Evolutionary conservation across 2,329 filamentous ascomycete genomes (phyloP).

Genomic region (Arthrinium phaeospermum): DNA sequence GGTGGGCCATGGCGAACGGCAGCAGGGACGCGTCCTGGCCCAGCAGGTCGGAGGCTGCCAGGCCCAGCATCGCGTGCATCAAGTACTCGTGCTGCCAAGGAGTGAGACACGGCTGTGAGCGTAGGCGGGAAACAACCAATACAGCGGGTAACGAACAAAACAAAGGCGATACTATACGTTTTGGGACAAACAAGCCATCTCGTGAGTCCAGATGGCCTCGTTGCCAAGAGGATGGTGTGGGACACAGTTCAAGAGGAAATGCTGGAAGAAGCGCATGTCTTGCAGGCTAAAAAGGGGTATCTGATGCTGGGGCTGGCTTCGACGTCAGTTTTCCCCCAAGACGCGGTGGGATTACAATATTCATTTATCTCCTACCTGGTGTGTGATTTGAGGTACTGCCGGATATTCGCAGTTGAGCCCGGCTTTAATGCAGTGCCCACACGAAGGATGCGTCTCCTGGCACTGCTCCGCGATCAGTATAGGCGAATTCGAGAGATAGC

Average conservation of each 20-base stretch:
- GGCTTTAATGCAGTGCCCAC: constrained; percentile 67
- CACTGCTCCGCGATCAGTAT: constrained; percentile 49
- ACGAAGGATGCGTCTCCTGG: constrained; percentile 68
- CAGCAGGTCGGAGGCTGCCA: constrained; percentile 70
- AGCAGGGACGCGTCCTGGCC: constrained; percentile 56
- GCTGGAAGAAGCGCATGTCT: constrained; percentile 73
- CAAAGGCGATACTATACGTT: constrained; percentile 51
- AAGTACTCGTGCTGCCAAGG: constrained; percentile 60
- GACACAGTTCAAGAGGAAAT: constrained; percentile 66
- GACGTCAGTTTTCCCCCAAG: not conserved
- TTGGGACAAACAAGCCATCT: constrained; percentile 71
- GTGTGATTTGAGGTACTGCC: constrained; percentile 52
- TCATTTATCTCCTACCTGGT: constrained; percentile 48
- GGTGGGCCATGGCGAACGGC: constrained; percentile 66
- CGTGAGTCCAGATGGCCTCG: constrained; percentile 69
- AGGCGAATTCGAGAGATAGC: not conserved
- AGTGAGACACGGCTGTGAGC: not conserved
- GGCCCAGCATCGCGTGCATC: constrained; percentile 71
- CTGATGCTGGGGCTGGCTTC: constrained; percentile 56
- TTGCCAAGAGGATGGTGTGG: constrained; percentile 70
- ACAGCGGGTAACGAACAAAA: not conserved
- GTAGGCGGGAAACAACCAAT: not conserved
- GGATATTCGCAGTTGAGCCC: constrained; percentile 70
- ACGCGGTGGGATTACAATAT: not conserved
- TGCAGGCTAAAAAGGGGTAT: constrained; percentile 64